A percentile compares a stretch with the other conserved stretches of the same genome.
phyloP scores from a whole-genome alignment of 176 grass and related monocot species.

The Stipa capillata region DNA sequence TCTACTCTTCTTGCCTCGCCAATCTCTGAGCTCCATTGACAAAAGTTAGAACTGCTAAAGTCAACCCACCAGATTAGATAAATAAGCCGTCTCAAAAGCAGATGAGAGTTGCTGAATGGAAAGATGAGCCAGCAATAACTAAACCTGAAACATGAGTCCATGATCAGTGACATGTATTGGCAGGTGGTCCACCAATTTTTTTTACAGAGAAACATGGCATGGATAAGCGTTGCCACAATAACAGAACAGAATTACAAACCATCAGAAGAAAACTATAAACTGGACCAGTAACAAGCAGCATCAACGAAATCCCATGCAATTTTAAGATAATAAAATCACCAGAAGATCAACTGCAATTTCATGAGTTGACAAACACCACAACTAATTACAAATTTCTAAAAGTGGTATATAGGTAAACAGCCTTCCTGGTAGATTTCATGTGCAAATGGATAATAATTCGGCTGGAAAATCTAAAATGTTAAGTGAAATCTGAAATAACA shows the following conservation, averaged over 20 bases:
- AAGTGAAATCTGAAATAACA: neutral
- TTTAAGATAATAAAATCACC: neutral
- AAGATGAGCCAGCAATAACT: neutral
- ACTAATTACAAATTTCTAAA: neutral
- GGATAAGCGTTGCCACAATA: neutral
- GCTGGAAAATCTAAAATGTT: neutral
- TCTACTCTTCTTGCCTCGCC: conserved; percentile 7
- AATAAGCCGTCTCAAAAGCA: neutral
- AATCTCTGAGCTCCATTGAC: conserved; percentile 21
- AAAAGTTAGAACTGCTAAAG: conserved; percentile 23
- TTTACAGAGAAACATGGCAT: neutral
- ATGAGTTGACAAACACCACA: neutral
- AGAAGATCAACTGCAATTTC: neutral
- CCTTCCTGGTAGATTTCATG: neutral
- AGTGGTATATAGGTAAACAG: neutral
- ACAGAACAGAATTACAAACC: neutral
- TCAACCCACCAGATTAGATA: conserved; percentile 33
- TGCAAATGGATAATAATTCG: neutral
- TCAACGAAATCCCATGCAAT: neutral
- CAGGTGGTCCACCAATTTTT: neutral
- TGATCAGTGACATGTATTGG: neutral
- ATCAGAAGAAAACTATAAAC: neutral
- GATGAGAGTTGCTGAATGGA: neutral
- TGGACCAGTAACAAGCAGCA: neutral
- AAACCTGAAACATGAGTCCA: neutral